phyloP scores from a whole-genome alignment of 179 eudicot species.

The Beta macrorhiza region DNA sequence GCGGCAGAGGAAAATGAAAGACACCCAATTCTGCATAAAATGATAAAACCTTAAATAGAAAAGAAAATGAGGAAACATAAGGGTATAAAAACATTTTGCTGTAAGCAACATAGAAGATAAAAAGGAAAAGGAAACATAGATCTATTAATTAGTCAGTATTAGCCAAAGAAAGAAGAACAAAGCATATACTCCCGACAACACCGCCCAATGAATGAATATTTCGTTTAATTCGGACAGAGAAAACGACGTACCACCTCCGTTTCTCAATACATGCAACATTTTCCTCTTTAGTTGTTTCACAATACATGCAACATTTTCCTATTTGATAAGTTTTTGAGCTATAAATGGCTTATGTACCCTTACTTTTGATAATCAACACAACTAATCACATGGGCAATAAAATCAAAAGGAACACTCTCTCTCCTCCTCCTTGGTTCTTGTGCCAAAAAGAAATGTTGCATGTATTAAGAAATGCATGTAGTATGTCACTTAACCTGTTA shows the following conservation, averaged over 20 bases:
- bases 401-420: too few relatives aligned
- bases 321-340: too few relatives aligned
- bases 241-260: background rate
- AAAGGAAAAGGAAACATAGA: background rate
- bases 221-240: background rate
- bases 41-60: background rate
- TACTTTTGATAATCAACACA: too few relatives aligned
- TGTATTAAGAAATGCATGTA: too few relatives aligned
- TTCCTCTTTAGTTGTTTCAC: too few relatives aligned
- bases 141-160: background rate
- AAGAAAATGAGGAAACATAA: background rate
- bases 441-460: too few relatives aligned
- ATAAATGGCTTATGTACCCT: too few relatives aligned
- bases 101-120: background rate
- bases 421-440: too few relatives aligned
- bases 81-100: background rate
- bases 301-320: too few relatives aligned
- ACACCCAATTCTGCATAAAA: background rate
- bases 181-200: background rate
- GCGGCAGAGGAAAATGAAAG: background rate
- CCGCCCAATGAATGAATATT: background rate
- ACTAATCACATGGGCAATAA: too few relatives aligned
- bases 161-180: background rate
- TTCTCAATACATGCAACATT: too few relatives aligned
- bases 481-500: too few relatives aligned